Conservation (phyloP, 345 rosid genomes). For the Citrus reticulata region DNA sequence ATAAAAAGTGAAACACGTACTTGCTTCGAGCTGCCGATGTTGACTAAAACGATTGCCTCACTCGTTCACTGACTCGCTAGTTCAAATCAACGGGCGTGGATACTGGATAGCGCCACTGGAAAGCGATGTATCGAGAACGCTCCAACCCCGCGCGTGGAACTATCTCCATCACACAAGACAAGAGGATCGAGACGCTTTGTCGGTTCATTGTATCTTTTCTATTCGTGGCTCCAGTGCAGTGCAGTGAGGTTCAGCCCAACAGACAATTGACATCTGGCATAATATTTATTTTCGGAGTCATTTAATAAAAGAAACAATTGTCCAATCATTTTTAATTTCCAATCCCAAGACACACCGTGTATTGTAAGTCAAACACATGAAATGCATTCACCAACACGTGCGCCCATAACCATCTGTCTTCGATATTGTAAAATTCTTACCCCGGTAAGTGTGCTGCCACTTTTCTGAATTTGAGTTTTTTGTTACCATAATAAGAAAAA, state of each 20-base stretch:
- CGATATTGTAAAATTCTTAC: background rate
- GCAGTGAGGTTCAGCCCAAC: background rate
- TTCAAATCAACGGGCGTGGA: slow-evolving; percentile 22
- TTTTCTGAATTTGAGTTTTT: background rate
- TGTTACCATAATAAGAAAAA: no score
- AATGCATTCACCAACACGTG: background rate
- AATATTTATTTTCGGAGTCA: background rate
- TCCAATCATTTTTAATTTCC: background rate
- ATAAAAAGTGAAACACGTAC: background rate
- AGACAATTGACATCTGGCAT: background rate
- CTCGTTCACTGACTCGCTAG: no score
- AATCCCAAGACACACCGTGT: background rate
- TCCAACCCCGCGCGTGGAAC: background rate
- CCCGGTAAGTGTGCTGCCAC: background rate
- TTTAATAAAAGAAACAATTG: background rate
- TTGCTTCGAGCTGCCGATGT: slow-evolving; percentile 24
- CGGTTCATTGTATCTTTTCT: background rate
- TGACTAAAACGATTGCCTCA: slow-evolving; percentile 10
- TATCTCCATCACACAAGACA: background rate
- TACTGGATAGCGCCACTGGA: slow-evolving; percentile 19
- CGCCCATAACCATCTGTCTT: background rate
- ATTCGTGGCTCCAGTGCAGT: background rate
- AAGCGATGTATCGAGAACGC: background rate
- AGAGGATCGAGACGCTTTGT: background rate
- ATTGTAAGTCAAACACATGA: background rate